Evolutionary conservation across 2,329 filamentous ascomycete genomes (phyloP), one percentile per base, ranked within the genome.

Genomic region (Penicillium occitanis): DNA sequence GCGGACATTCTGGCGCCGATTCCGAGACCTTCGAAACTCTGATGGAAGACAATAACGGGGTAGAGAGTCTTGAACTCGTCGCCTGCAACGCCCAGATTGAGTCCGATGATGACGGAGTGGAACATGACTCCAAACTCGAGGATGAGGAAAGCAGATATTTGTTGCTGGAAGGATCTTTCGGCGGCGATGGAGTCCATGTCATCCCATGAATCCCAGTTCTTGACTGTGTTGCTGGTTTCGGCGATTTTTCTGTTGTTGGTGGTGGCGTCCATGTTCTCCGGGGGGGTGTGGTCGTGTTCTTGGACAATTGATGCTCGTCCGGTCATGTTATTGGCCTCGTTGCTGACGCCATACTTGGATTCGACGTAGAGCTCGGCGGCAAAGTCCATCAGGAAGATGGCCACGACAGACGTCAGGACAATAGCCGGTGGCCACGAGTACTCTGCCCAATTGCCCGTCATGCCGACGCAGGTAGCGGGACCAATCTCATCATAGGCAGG

Each of bases 61-160:
- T 87, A 87, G 1, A 88, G 79, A 0, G 85, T 84, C 37, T 78
- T 74, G 75, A 88, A 88, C 57, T 88, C 86, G 0, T 81, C 75
- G 28, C 85, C 83, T 0, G 83, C 81, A n/a, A 87, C 85, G 8
- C 85, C 87, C 10, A 89, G 78, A 63, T 86, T 88, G 63, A 89
- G 80, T 1, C 87, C 87, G 67, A 88, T 88, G 73, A 89, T 87
- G 59, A 88, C 83, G 3, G 84, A 86, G 77, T 89, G 87, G 77
- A 89, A 88, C 64, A 89, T 83, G 68, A 88, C 84, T 67, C 87
- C 86, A 70, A 83, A 88, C 73, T 88, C 87, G 28, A 86, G 81
- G 50, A 82, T 80, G 30, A 80, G 74, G 71, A 74, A 80, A 22
- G 72, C 80, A 58, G 77, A 75, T 35, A 80, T 77, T 59, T 80